Conservation (phyloP, 2,329 filamentous ascomycete species). For the Stagonosporopsis cucurbitacearum region DNA sequence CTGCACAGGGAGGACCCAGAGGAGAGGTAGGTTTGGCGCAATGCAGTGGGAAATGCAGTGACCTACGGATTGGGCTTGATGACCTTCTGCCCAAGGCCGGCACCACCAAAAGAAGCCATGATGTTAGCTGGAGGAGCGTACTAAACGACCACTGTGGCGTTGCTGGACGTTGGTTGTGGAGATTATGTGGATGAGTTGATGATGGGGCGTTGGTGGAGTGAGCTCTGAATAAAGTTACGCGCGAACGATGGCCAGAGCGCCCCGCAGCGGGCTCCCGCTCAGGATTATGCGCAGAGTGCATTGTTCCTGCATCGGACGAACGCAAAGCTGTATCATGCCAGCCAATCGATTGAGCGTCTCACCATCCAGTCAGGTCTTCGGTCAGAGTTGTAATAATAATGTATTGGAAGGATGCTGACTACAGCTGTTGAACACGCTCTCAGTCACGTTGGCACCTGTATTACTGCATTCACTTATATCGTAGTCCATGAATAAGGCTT, state of each 20-base stretch:
- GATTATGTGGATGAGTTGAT: background rate
- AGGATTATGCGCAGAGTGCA: slow-evolving; percentile 4
- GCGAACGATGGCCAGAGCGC: slow-evolving; percentile 13
- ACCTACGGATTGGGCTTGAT: slow-evolving; percentile 74
- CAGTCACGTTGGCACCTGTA: too few species aligned
- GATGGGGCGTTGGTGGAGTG: slow-evolving; percentile 28
- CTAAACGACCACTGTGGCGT: background rate
- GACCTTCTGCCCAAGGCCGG: slow-evolving; percentile 68
- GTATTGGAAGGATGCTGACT: background rate
- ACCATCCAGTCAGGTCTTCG: too few species aligned
- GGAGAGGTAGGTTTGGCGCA: slow-evolving; percentile 9
- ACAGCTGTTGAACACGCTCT: background rate
- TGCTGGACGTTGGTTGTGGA: background rate
- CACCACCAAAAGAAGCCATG: slow-evolving; percentile 65
- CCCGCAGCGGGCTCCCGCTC: slow-evolving; percentile 1
- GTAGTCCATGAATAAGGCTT: too few species aligned
- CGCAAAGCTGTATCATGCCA: background rate
- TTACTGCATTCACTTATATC: too few species aligned
- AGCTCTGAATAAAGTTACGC: slow-evolving; percentile 32
- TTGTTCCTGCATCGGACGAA: background rate
- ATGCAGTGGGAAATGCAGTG: slow-evolving; percentile 12
- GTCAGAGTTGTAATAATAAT: background rate
- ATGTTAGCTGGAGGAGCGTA: background rate
- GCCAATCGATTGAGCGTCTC: background rate
- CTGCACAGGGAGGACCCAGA: slow-evolving; percentile 6